Base-by-base conservation (phyloP, 2,329 filamentous ascomycete genomes). In the Fusarium sp. region DNA sequence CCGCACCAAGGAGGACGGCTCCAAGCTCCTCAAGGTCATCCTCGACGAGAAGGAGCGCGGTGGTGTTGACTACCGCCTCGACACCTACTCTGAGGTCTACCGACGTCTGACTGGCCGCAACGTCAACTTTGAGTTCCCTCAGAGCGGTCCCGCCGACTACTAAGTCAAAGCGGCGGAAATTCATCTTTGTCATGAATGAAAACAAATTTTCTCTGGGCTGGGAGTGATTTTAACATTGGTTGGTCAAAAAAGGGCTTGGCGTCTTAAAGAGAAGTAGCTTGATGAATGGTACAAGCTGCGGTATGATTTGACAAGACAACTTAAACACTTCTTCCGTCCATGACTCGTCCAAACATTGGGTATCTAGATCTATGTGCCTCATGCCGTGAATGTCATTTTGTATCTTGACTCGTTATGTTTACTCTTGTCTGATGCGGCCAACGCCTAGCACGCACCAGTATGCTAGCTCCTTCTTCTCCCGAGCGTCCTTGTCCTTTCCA, bases 1-100 rank as follows among this genome's bases (percentile, higher is more conserved):
- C 86, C 94, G 96, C 87, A 98, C 96, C 90, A 96, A 97, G 90
- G 96, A 98, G 91, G 96, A 99, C 88, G 95, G 95, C 87, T 93
- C 90, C 93, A 98, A 98, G 94, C 89, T 94, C 85, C 92, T 98
- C 88, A 99, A 99, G 94, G 94, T 99, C 86, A 91, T 99, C 84
- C 92, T 99, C 72, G 96, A 99, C 87, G 96, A 98, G 94, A 99
- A 99, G 94, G 96, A 99, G 94, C 94, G 95, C 83, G 96, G 95
- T 84, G 95, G 95, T 86, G 96, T 99, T 82, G 96, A 99, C 91
- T 98, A 98, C 93, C 92, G 96, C 86, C 94, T 99, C 82, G 96
- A 99, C 89, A 98, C 96, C 85, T 99, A 99, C 92, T 94, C 94
- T 78, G 96, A 99, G 92, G 96, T 99, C 85, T 99, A 99, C 94